Conservation (phyloP, 257 asterid species). For the Striga asiatica region DNA sequence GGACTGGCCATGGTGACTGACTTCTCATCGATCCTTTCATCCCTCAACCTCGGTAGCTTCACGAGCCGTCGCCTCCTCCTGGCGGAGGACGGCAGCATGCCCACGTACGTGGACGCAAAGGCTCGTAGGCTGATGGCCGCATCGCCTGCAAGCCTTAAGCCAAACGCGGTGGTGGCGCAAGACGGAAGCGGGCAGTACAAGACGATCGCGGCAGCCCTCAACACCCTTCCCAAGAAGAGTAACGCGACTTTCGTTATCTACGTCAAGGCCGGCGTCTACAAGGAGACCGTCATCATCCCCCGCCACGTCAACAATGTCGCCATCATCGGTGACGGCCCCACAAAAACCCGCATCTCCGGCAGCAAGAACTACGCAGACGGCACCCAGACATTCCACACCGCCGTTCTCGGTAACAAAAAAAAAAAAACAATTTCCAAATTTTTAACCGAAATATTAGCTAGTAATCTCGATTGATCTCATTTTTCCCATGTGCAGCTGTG, state of each 20-base stretch:
- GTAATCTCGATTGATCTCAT: neutral
- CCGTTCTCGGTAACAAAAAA: conserved; percentile 26
- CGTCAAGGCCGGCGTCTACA: conserved; percentile 53
- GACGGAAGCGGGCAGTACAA: conserved; percentile 56
- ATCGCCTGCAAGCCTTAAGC: conserved; percentile 8
- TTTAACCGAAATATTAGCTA: neutral
- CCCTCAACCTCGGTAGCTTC: conserved; percentile 21
- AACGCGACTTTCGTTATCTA: conserved; percentile 22
- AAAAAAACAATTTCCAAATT: too few species aligned
- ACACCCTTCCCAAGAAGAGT: conserved; percentile 24
- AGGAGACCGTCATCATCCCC: conserved; percentile 33
- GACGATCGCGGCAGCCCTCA: conserved; percentile 40
- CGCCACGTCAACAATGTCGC: conserved; percentile 29
- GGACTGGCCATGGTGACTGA: conserved; percentile 46
- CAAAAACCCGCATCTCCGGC: conserved; percentile 42
- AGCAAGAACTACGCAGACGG: conserved; percentile 32
- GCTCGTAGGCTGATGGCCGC: conserved; percentile 29
- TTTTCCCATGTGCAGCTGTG: conserved; percentile 26
- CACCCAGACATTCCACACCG: conserved; percentile 31
- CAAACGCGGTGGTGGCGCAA: conserved; percentile 42
- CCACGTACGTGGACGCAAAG: conserved; percentile 14
- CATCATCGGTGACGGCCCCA: conserved; percentile 57
- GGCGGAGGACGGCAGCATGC: neutral
- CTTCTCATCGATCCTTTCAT: conserved; percentile 23
- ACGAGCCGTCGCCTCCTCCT: conserved; percentile 23